Base-by-base conservation (phyloP, 2,329 filamentous ascomycete species). In the Elsinoe perseae region DNA sequence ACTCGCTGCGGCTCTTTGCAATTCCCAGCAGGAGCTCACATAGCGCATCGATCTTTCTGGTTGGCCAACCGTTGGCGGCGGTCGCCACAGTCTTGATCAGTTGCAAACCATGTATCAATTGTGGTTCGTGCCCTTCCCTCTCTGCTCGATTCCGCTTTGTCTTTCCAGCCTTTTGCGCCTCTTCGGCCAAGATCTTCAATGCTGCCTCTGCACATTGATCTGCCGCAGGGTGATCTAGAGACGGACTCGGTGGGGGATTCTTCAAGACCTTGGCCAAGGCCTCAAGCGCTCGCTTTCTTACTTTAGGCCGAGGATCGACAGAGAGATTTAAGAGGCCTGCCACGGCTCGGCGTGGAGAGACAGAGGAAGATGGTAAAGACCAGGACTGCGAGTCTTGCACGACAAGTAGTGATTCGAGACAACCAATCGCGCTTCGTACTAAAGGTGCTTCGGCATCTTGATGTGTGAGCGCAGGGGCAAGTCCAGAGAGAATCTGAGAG, bases 181-280 rank as follows among this genome's bases (percentile, higher is more conserved):
- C 78, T 60, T 91, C 85, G 63, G 84, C 81, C 60, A 97, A 75
- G 69, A 85, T 90, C 71, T 84, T 83, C 73, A 96, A 79, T 20
- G 89, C 89, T 23, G 87, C 91, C 71, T 95, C 89, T 16, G 93
- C 93, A 73, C 92, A 97, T 84, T 97, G 92, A 68, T 95, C 91
- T 46, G 92, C 87, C 23, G 90, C 93, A 1, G 93, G 93, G 68
- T 98, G 93, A 63, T 98, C 93, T 59, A 96, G 74, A 2, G 89
- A 91, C 1, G 93, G 93, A 61, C 89, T 95, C 0, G 92, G 91
- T 0, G 93, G 93, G 7, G 90, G 88, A 59, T 84, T 86, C 70
- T 85, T 85, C 57, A 98, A 79, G 3, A 98, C 84, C 61, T 85
- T 87, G 54, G 85, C 84, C 62, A 98, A 72, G 2, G 91, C 89